phyloP scores from a whole-genome alignment of 176 grass and related monocot genomes.

The Guadua angustifolia region DNA sequence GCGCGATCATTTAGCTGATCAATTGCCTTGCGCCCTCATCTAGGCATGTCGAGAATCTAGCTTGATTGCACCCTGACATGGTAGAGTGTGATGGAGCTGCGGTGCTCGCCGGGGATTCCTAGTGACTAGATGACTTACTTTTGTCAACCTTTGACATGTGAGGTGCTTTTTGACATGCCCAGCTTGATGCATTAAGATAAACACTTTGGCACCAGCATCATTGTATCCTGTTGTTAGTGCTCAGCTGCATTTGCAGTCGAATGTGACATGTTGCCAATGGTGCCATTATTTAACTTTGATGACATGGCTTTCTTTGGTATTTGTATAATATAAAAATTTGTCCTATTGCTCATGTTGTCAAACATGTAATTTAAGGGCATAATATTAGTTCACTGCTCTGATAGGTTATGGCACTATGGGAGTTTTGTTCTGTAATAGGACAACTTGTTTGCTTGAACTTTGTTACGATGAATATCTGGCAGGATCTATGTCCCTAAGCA shows the following conservation, averaged over 20 bases:
- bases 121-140: not conserved
- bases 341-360: not conserved
- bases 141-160: not conserved
- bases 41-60: not conserved
- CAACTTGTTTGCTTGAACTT: not conserved
- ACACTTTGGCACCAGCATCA: not conserved
- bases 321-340: not conserved
- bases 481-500: not conserved
- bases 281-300: not conserved
- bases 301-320: not conserved
- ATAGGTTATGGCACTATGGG: not conserved
- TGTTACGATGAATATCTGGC: not conserved
- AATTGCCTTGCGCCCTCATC: not conserved
- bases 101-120: not conserved
- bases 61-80: not conserved
- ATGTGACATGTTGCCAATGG: not conserved
- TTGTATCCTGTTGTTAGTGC: not conserved
- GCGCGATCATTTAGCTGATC: not conserved
- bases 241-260: conserved; percentile 26
- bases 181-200: not conserved
- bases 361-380: conserved; percentile 5
- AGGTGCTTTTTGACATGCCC: not conserved
- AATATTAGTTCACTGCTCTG: not conserved
- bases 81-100: not conserved
- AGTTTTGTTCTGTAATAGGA: conserved; percentile 15